Base-by-base conservation (phyloP, 2,329 filamentous ascomycete genomes). In the Hymenoscyphus infarciens region DNA sequence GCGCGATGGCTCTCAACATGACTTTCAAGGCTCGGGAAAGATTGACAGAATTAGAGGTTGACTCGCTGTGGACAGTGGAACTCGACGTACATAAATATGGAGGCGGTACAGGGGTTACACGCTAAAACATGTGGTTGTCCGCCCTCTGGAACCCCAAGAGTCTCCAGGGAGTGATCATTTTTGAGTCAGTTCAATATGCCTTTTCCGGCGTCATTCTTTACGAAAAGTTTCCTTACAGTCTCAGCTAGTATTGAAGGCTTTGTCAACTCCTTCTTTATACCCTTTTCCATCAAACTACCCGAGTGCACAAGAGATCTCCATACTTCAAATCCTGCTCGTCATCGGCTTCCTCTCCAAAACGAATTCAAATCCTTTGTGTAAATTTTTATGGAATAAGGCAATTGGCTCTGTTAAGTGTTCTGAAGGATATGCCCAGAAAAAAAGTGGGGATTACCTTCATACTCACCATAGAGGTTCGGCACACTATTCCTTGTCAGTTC, bases 351-450 rank as follows among this genome's bases (percentile, higher is more conserved):
- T 42, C 11, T 39, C 29, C 10, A 67, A 39, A 5, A 67, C 59
- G 59, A 67, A 66, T 13, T 64, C 60, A 58, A 67, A 64, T 3
- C 61, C 65, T 25, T 64, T 56, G 16, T 22, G 53, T 56, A 67
- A 52, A 22, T 67, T 67, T 3, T 29, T 59, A 33, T 60, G 22
- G 38, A 57, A 66, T 22, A 62, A 54, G 8, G 33, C 42, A 13
- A 55, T 39, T 33, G 56, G 27, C 10, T 59, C 42, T 15, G 38
- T 56, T 2, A 67, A 49, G 61, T 66, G 60, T 54, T 67, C 45
- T 7, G 75, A 74, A 11, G 74, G 74, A 67, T 71, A 76, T n/a
- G 64, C 69, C 70, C 74, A 76, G 58, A 74, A 73, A 74, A 73
- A 49, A 71, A 75, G 52, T 76, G 75, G 5, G 75, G 74, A 63